phyloP scores from a whole-genome alignment of 2,329 filamentous ascomycete species.

The Hypoxylon sp. region DNA sequence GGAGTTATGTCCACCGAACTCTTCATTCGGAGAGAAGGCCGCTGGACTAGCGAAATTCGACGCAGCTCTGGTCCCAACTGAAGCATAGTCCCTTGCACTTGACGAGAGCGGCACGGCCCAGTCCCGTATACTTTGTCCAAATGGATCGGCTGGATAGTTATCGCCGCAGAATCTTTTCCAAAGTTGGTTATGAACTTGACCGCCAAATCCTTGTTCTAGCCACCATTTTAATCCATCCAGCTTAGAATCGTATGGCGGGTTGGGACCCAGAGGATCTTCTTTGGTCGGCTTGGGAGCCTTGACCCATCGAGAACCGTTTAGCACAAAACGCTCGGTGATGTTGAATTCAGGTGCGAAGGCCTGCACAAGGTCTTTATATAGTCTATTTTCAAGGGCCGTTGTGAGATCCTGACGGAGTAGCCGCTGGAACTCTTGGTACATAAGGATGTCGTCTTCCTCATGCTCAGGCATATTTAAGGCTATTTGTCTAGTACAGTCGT shows the following conservation, averaged over 20 bases:
- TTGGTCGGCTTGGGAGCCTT: conserved; percentile 1
- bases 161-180: background rate
- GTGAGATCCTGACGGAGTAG: conserved; percentile 12
- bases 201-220: conserved; percentile 11
- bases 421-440: conserved; percentile 1
- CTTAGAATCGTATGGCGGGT: conserved; percentile 18
- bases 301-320: conserved; percentile 25
- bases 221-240: conserved; percentile 29
- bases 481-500: conserved; percentile 1
- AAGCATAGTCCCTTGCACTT: background rate
- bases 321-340: conserved; percentile 26
- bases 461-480: background rate
- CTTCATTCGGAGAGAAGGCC: background rate
- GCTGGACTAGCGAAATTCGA: background rate
- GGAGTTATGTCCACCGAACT: background rate
- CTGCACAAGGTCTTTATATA: conserved; percentile 26
- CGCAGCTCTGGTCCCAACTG: background rate
- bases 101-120: conserved; percentile 4
- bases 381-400: background rate
- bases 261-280: conserved; percentile 10
- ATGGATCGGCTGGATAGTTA: background rate
- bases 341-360: conserved; percentile 16
- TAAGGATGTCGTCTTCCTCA: background rate
- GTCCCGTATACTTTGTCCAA: background rate
- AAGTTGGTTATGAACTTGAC: conserved; percentile 1